Percentiles rank a stretch among this genome's conserved stretches.
Evolutionary conservation across 169 alveolate species (phyloP).

Genomic region (Plasmodium gaboni): DNA sequence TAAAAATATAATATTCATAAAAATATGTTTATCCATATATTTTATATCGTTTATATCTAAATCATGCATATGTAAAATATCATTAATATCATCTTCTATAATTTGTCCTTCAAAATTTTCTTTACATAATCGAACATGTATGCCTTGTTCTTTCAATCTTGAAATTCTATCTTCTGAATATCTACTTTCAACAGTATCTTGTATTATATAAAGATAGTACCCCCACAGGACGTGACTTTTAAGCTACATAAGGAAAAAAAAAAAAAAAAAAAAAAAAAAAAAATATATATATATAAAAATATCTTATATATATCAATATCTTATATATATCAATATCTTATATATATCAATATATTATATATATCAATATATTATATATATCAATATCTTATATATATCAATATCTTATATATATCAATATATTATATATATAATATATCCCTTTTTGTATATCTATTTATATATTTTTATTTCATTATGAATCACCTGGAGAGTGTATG

Average conservation of each 20-base stretch:
- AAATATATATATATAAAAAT: neutral
- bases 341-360: no score
- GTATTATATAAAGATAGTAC: conserved; percentile 53
- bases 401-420: neutral
- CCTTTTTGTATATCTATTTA: neutral
- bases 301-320: no score
- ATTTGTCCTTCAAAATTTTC: conserved; percentile 51
- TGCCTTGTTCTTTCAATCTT: conserved; percentile 37
- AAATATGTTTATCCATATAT: conserved; percentile 21
- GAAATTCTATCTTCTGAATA: conserved; percentile 29
- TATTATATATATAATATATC: no score
- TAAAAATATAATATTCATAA: conserved; percentile 47
- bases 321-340: no score
- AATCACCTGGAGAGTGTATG: conserved; percentile 30
- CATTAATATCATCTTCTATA: conserved; percentile 37
- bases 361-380: neutral
- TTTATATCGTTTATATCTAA: conserved; percentile 29
- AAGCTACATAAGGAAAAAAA: conserved; percentile 4
- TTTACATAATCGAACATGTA: conserved; percentile 24
- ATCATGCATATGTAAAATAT: conserved; percentile 30
- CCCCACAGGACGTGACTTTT: conserved; percentile 58
- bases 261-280: neutral
- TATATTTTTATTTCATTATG: neutral
- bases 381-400: neutral
- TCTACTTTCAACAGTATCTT: conserved; percentile 56